Base-by-base conservation (phyloP, 768 basidiomycete species). In the Fomitopsis serialis region DNA sequence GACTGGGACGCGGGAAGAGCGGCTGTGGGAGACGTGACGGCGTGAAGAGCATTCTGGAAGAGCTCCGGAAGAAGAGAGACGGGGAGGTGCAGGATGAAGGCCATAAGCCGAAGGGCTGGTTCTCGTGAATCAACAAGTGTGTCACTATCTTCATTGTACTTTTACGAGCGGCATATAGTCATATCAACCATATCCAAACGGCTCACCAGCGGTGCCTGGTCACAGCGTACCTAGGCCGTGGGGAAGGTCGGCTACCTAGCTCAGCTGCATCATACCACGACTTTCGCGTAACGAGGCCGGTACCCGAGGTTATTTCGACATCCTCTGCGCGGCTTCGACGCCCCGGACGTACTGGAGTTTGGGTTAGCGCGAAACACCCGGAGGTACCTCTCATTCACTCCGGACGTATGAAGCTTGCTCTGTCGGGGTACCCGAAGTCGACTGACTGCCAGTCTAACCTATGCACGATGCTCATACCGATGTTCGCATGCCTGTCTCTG, bases 1-100 rank as follows among this genome's bases (percentile, higher is more conserved):
- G 82, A 91, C 59, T 91, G 89, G 89, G 68, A 73, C 15, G 77
- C 73, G 22, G 89, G 89, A 1, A 74, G 74, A 40, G 86, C 81
- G 10, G 76, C 77, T 19, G 68, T 89, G 0, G 89, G 89, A 0
- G 81, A 85, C 54, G 71, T 83, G 84, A 87, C 6, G 82, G 83
- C 19, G 89, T 89, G n/a, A 78, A 77, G 50, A 62, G 64, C 1
- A 84, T 91, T 11, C 29, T 32, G 6, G 29, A 32, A 32, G 29
- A 32, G 29, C 29, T 32, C 11, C 29, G 29, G 29, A 32, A 32
- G 29, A 32, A 32, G 29, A 32, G 29, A 32, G 29, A 32, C 29
- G 29, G 29, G 11, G 29, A 32, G 11, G 29, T 32, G 29, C 29
- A 32, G 29, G 29, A 32, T 32, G 29, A 32, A 11, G 29, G 29